These are phyloP conservation scores for Psilocybe subaeruginosa DNA, from an alignment of 768 basidiomycete genomes.

Conservation along the genomic window DNA sequence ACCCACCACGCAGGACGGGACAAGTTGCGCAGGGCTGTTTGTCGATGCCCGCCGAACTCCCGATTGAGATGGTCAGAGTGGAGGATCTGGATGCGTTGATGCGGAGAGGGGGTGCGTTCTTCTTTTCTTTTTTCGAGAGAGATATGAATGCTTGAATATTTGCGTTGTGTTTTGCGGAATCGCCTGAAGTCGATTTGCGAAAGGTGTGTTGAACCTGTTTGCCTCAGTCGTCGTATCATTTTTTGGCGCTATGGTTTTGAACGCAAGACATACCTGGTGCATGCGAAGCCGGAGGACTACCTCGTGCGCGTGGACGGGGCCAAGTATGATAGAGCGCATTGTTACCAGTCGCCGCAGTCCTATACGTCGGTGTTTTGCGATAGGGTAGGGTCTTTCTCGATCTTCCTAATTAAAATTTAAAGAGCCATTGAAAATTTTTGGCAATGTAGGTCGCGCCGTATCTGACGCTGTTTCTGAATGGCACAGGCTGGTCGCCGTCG, in stretches of 20 bases:
- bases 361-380: slow-evolving; percentile 73
- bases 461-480: slow-evolving; percentile 83
- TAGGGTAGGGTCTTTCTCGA: slow-evolving; percentile 45
- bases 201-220: slow-evolving; percentile 20
- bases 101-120: slow-evolving; percentile 46
- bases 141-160: too few species aligned
- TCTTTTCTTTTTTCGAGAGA: background rate
- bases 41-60: slow-evolving; percentile 72
- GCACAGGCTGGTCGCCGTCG: slow-evolving; percentile 78
- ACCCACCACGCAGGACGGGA: slow-evolving; percentile 54
- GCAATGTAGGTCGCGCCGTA: slow-evolving; percentile 75
- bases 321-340: slow-evolving; percentile 64
- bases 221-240: too few species aligned
- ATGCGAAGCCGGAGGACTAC: slow-evolving; percentile 72
- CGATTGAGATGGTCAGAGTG: slow-evolving; percentile 58
- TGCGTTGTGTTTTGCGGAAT: background rate
- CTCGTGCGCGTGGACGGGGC: slow-evolving; percentile 58
- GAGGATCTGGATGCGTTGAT: slow-evolving; percentile 63
- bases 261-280: slow-evolving; percentile 23
- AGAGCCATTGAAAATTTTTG: background rate
- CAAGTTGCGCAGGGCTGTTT: slow-evolving; percentile 83
- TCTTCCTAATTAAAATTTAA: too few species aligned
- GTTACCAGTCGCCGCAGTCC: slow-evolving; percentile 69
- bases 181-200: slow-evolving; percentile 11
- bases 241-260: too few species aligned